Percentiles rank a stretch among this genome's conserved stretches.
Evolutionary conservation across 1,139 yeast species (phyloP).

Genomic region (Sugiyamaella sp.): DNA sequence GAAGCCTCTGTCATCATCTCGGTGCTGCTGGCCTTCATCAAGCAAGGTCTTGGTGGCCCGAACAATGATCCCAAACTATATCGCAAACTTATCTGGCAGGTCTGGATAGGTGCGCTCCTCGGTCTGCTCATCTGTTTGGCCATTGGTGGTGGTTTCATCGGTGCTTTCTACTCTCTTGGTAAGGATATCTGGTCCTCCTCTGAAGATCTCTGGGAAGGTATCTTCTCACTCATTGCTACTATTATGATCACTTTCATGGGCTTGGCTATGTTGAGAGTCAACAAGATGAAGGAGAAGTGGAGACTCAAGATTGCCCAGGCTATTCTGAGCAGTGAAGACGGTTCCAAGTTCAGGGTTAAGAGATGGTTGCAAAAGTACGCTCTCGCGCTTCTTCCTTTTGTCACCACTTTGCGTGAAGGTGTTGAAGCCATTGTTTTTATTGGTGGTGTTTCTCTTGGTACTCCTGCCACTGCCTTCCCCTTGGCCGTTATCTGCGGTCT

Average conservation of each 20-base stretch:
- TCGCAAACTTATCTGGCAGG: constrained; percentile 66
- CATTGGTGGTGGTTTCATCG: constrained; percentile 84
- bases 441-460: constrained; percentile 81
- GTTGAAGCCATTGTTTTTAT: constrained; percentile 86
- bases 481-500: constrained; percentile 77
- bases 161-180: constrained; percentile 76
- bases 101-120: constrained; percentile 72
- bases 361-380: constrained; percentile 56
- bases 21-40: constrained; percentile 83
- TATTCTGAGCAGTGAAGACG: constrained; percentile 49
- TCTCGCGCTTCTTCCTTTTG: constrained; percentile 73
- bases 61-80: constrained; percentile 56
- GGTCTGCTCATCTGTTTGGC: constrained; percentile 77
- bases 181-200: constrained; percentile 82
- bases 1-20: constrained; percentile 92
- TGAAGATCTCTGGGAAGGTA: constrained; percentile 95
- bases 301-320: constrained; percentile 85
- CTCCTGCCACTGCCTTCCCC: constrained; percentile 80
- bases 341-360: constrained; percentile 44
- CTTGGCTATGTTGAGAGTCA: constrained; percentile 84
- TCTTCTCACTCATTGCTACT: constrained; percentile 80
- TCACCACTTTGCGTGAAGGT: constrained; percentile 85
- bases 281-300: constrained; percentile 91
- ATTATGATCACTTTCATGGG: constrained; percentile 89
- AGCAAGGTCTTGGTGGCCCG: constrained; percentile 72